A percentile compares a stretch with the other conserved stretches of the same genome.
phyloP scores from a whole-genome alignment of 768 basidiomycete genomes.

The Agrocybe praecox region DNA sequence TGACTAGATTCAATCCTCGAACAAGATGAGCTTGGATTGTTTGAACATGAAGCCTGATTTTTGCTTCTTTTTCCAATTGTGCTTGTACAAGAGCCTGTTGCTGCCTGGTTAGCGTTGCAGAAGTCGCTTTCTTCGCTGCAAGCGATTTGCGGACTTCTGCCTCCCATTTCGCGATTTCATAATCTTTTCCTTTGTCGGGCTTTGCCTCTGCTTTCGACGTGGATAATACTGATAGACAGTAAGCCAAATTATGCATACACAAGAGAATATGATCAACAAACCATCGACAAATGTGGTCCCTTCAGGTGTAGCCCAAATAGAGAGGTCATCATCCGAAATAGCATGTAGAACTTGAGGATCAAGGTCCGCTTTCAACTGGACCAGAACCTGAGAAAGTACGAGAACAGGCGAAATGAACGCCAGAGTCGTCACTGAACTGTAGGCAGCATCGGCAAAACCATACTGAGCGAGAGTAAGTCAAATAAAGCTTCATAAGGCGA shows the following conservation, averaged over 20 bases:
- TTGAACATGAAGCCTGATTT: conserved; percentile 62
- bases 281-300: conserved; percentile 85
- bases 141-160: conserved; percentile 87
- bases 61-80: conserved; percentile 81
- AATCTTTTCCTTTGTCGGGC: conserved; percentile 79
- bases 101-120: conserved; percentile 71
- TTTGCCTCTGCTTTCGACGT: conserved; percentile 54
- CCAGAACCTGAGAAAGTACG: conserved; percentile 70
- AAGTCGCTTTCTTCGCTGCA: conserved; percentile 73
- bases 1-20: conserved; percentile 72
- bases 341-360: conserved; percentile 55
- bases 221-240: conserved; percentile 55
- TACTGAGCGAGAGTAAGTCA: conserved; percentile 26
- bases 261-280: conserved; percentile 28
- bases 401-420: conserved; percentile 76
- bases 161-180: conserved; percentile 94
- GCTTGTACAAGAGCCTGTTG: conserved; percentile 83
- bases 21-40: conserved; percentile 54
- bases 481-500: not conserved
- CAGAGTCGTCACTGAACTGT: conserved; percentile 73
- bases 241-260: not conserved
- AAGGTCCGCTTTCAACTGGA: conserved; percentile 69
- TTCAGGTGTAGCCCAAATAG: conserved; percentile 84
- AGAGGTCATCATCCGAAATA: conserved; percentile 74
- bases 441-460: conserved; percentile 68